Conservation (phyloP, 495 filamentous ascomycete species). For the Neohortaea acidophila region DNA sequence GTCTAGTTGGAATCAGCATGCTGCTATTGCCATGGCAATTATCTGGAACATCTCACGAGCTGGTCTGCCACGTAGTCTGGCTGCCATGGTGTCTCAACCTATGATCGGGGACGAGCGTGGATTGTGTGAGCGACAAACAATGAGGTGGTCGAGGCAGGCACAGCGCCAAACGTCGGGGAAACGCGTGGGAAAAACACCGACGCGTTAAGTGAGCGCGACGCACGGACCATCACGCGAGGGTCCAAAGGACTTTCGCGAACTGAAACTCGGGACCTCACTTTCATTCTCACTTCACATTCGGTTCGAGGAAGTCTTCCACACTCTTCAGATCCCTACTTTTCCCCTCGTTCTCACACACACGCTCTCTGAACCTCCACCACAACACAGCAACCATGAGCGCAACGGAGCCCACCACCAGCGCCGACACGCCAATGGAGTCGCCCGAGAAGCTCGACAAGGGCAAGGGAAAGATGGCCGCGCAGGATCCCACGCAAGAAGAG, state of each 20-base stretch:
- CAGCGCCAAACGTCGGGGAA: no score
- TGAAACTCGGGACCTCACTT: no score
- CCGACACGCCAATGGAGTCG: constrained; percentile 14
- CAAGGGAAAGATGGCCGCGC: constrained; percentile 27
- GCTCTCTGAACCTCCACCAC: not conserved
- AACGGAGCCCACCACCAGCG: constrained; percentile 1
- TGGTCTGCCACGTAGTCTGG: constrained; percentile 29
- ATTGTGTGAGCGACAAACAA: no score
- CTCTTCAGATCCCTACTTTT: not conserved
- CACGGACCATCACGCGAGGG: no score
- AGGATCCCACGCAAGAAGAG: constrained; percentile 19
- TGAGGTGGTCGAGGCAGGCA: no score
- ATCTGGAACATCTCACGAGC: constrained; percentile 33
- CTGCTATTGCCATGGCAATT: no score
- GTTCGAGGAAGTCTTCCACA: no score
- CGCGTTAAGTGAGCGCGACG: no score
- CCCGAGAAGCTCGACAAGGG: constrained; percentile 26
- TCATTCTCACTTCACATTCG: no score
- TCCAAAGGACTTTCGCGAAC: no score
- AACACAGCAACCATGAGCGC: constrained; percentile 8
- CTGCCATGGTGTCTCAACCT: constrained; percentile 20
- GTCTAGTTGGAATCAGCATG: constrained; percentile 31
- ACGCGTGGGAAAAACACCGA: no score
- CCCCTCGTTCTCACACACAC: not conserved
- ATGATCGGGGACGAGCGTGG: no score